phyloP scores from a whole-genome alignment of 164 flowering plant genomes.

The Tinospora cordifolia region DNA sequence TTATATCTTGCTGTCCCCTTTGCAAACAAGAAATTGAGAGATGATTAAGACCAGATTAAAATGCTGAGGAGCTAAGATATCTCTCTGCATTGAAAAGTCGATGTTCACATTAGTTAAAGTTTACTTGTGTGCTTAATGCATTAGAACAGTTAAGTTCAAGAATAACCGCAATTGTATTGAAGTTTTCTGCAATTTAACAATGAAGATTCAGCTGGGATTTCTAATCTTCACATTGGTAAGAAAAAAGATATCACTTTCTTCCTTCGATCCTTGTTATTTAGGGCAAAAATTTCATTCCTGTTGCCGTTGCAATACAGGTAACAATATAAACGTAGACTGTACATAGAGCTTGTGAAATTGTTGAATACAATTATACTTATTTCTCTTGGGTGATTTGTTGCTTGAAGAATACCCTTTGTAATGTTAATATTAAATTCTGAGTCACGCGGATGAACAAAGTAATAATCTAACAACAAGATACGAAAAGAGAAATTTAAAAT shows the following conservation, averaged over 20 bases:
- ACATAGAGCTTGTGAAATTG: background rate
- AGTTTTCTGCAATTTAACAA: background rate
- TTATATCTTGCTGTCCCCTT: constrained; percentile 85
- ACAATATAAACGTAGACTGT: background rate
- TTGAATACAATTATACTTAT: background rate
- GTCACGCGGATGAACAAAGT: too few species aligned
- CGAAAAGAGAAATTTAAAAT: background rate
- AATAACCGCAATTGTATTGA: constrained; percentile 14
- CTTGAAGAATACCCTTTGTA: too few species aligned
- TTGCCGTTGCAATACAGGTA: background rate
- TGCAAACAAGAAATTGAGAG: constrained; percentile 68
- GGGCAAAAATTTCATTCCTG: background rate
- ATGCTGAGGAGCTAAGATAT: background rate
- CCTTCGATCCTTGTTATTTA: background rate
- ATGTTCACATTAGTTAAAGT: constrained; percentile 13
- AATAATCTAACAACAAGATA: too few species aligned
- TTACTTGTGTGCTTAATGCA: constrained; percentile 31
- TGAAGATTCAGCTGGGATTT: background rate
- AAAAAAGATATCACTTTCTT: background rate
- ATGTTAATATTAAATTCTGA: too few species aligned
- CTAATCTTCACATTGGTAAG: background rate
- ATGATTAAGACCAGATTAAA: constrained; percentile 12
- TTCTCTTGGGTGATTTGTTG: too few species aligned
- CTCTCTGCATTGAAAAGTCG: constrained; percentile 4
- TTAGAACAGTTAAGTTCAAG: constrained; percentile 31